phyloP scores from a whole-genome alignment of 2,329 filamentous ascomycete species.

The Neobulgaria alba region DNA sequence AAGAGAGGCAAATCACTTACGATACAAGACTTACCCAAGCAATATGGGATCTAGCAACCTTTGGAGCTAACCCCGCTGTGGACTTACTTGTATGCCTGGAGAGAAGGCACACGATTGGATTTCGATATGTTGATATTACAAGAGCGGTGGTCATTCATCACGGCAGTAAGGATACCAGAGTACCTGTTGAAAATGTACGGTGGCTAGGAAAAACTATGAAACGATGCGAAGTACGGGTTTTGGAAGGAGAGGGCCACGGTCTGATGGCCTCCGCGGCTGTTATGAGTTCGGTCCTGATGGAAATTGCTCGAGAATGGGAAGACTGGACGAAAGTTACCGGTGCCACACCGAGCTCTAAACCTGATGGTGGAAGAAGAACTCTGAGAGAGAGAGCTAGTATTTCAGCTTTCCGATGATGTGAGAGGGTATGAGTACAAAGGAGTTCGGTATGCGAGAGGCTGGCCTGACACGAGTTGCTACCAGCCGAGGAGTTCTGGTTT shows the following conservation, averaged over 20 bases:
- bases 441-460: neutral
- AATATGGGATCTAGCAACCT: constrained; percentile 90
- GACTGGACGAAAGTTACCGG: constrained; percentile 65
- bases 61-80: constrained; percentile 85
- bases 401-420: constrained; percentile 24
- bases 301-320: constrained; percentile 91
- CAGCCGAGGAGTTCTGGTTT: neutral
- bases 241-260: constrained; percentile 88
- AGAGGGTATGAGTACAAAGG: neutral
- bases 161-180: constrained; percentile 79
- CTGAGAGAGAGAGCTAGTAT: constrained; percentile 27
- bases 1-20: constrained; percentile 66
- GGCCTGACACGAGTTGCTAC: constrained; percentile 5
- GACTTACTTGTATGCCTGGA: constrained; percentile 91
- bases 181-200: constrained; percentile 88
- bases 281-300: constrained; percentile 90
- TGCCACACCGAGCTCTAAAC: constrained; percentile 14
- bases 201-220: constrained; percentile 95
- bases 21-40: constrained; percentile 81
- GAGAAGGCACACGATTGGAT: constrained; percentile 82
- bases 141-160: constrained; percentile 89
- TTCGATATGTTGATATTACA: constrained; percentile 93
- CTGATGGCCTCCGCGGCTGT: constrained; percentile 90
- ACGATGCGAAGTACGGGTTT: constrained; percentile 79
- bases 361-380: constrained; percentile 21